Conservation (phyloP, 2,329 filamentous ascomycete genomes). For the Ambrosiella xylebori region DNA sequence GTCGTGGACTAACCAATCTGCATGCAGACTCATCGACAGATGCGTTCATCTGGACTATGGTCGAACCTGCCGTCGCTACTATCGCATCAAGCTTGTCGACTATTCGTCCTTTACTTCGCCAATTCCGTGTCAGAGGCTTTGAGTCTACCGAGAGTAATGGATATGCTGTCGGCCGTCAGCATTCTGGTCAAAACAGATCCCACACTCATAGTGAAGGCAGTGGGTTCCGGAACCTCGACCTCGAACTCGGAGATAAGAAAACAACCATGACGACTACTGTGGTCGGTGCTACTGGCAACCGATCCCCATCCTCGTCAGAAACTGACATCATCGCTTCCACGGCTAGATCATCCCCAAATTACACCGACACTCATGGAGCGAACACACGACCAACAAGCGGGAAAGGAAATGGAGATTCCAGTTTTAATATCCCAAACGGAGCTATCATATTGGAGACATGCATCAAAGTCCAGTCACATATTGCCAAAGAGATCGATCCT, state of each 20-base stretch:
- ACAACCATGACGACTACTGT: conserved; percentile 5
- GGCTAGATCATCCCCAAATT: not conserved
- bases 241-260: conserved; percentile 11
- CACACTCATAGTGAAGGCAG: conserved; percentile 8
- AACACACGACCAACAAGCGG: not conserved
- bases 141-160: conserved; percentile 15
- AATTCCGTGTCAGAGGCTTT: conserved; percentile 31
- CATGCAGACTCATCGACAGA: conserved; percentile 27
- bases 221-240: not conserved
- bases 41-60: conserved; percentile 38
- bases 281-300: conserved; percentile 5
- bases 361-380: not conserved
- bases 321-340: conserved; percentile 3
- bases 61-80: conserved; percentile 39
- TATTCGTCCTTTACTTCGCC: conserved; percentile 35
- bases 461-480: conserved; percentile 8
- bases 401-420: not conserved
- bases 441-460: conserved; percentile 2
- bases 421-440: not conserved
- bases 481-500: not conserved
- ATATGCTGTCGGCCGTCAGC: conserved; percentile 7
- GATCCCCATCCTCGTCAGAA: conserved; percentile 9
- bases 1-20: not conserved
- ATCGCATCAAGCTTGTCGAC: conserved; percentile 36
- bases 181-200: conserved; percentile 19